A percentile compares a stretch with the other conserved stretches of the same genome.
Evolutionary conservation across 2,329 filamentous ascomycete species (phyloP).

Genomic region (Talaromyces sp.): DNA sequence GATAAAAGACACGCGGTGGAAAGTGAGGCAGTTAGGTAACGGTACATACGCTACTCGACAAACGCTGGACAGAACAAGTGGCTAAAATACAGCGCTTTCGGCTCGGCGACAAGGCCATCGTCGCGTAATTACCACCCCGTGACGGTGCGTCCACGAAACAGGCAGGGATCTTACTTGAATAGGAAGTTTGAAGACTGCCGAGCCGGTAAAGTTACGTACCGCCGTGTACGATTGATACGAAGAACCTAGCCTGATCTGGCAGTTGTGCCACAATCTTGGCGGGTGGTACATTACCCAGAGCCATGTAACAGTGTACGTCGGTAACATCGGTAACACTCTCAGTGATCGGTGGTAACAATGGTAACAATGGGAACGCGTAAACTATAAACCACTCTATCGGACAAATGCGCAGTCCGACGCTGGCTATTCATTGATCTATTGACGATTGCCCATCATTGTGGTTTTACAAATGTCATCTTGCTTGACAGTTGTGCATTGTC

Average conservation of each 20-base stretch:
- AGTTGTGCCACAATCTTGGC: slow-evolving; percentile 3
- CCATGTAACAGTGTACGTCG: neutral
- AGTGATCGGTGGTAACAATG: neutral
- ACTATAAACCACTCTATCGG: neutral
- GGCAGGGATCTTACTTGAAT: neutral
- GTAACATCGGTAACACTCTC: neutral
- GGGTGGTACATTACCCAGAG: neutral
- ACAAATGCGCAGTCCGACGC: neutral
- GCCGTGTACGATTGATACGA: neutral
- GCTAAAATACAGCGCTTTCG: slow-evolving; percentile 3
- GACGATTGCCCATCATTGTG: neutral
- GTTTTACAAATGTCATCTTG: neutral
- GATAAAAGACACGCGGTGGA: neutral
- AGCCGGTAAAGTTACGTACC: neutral
- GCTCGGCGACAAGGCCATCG: neutral
- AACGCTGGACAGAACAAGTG: neutral
- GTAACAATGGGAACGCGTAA: neutral
- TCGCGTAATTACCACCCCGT: neutral
- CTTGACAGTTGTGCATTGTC: neutral
- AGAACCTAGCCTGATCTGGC: neutral
- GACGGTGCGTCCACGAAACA: neutral
- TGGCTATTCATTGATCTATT: neutral
- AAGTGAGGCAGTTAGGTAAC: neutral
- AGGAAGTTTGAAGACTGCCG: neutral
- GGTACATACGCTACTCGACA: neutral